A percentile compares a stretch with the other conserved stretches of the same genome.
Conservation (phyloP, 225 moss, liverwort and hornwort genomes). For the Thuidium tamariscinum region DNA sequence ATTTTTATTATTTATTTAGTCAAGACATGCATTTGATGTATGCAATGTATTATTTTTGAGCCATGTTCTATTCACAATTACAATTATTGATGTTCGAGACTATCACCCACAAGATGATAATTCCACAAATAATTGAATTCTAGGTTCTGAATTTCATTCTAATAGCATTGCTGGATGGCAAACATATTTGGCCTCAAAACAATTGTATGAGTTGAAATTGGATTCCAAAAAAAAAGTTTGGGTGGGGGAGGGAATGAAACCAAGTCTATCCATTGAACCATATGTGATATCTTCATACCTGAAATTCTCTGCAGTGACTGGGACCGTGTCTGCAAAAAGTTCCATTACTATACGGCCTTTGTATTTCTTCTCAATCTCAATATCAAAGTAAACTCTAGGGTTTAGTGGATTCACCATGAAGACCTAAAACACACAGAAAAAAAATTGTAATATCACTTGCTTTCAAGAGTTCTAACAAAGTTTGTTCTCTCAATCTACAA, state of each 20-base stretch:
- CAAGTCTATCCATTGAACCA: not conserved
- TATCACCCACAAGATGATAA: no score
- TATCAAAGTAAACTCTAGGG: constrained; percentile 57
- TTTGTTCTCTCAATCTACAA: not conserved
- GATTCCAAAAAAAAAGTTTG: no score
- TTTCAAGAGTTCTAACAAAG: not conserved
- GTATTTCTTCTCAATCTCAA: constrained; percentile 27
- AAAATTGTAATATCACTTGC: not conserved
- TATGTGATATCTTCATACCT: not conserved
- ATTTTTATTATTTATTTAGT: not conserved
- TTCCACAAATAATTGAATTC: not conserved
- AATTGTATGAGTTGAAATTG: no score
- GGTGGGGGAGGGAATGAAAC: not conserved
- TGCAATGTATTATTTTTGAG: not conserved
- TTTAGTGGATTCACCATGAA: constrained; percentile 32
- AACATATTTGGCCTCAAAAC: not conserved
- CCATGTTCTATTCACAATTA: not conserved
- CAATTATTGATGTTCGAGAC: no score
- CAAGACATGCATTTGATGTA: not conserved
- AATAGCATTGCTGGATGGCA: not conserved
- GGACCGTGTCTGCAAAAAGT: constrained; percentile 47
- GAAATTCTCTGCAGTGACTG: constrained; percentile 62
- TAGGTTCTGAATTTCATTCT: not conserved
- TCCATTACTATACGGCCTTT: constrained; percentile 62
- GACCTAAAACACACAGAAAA: not conserved